A percentile compares a stretch with the other conserved stretches of the same genome.
Conservation (phyloP, 495 filamentous ascomycete species). For the Aspergillus taichungensis region DNA sequence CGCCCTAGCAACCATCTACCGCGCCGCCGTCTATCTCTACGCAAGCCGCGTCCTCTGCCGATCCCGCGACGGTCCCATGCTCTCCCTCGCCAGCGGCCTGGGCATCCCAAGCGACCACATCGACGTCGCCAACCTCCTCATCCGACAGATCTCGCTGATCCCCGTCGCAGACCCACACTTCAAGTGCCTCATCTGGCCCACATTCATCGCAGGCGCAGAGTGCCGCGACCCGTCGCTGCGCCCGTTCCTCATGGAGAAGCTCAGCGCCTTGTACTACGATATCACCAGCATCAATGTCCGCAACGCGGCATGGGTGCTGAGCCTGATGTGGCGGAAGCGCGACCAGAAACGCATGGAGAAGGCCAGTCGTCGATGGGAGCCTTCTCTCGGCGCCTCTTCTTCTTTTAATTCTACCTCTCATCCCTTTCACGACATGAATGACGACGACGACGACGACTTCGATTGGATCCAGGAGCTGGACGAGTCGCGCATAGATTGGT, state of each 20-base stretch:
- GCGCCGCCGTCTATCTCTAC: conserved; percentile 39
- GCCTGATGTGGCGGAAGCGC: conserved; percentile 40
- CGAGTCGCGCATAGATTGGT: conserved; percentile 36
- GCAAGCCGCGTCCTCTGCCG: conserved; percentile 35
- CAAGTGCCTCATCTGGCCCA: conserved; percentile 42
- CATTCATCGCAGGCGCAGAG: conserved; percentile 41
- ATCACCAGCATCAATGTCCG: conserved; percentile 38
- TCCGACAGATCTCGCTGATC: conserved; percentile 30
- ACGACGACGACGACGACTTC: conserved; percentile 24
- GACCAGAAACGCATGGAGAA: conserved; percentile 20
- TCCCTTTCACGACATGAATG: not conserved
- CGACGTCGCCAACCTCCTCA: conserved; percentile 25
- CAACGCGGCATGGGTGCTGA: conserved; percentile 39
- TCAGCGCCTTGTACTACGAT: conserved; percentile 30
- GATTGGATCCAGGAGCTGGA: conserved; percentile 42
- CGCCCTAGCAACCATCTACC: conserved; percentile 34
- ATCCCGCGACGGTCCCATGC: conserved; percentile 18
- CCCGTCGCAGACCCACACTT: conserved; percentile 34
- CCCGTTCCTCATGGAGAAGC: conserved; percentile 25
- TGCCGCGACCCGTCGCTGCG: conserved; percentile 28
- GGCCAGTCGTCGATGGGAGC: not conserved
- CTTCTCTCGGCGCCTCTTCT: not conserved
- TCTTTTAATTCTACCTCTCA: not conserved
- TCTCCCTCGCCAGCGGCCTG: conserved; percentile 17
- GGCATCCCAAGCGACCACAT: conserved; percentile 27